Percentiles rank a stretch among this genome's conserved stretches.
Evolutionary conservation across 345 rosid species (phyloP).

Genomic region (Cochlearia excelsa): DNA sequence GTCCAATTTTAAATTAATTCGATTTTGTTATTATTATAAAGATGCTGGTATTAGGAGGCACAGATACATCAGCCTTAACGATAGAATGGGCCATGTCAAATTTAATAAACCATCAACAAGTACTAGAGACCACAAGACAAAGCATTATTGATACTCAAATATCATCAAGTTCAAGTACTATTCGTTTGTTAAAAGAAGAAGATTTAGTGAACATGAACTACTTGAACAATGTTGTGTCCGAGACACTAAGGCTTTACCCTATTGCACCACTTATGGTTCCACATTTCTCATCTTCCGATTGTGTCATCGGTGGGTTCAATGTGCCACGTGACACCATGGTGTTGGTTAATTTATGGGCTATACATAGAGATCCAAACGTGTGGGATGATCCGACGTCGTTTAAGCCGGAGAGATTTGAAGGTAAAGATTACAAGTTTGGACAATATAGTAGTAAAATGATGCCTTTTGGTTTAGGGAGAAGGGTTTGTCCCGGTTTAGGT

Average conservation of each 20-base stretch:
- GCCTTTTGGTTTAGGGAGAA: slow-evolving; percentile 51
- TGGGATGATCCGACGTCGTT: slow-evolving; percentile 46
- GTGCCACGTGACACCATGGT: slow-evolving; percentile 41
- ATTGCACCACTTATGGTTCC: slow-evolving; percentile 45
- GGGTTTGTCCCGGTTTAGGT: slow-evolving; percentile 48
- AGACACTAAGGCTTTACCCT: slow-evolving; percentile 45
- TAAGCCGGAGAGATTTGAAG: slow-evolving; percentile 48
- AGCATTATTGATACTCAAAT: slow-evolving; percentile 23
- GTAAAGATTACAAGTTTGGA: slow-evolving; percentile 3
- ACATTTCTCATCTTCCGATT: slow-evolving; percentile 43
- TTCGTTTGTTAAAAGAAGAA: slow-evolving; percentile 32
- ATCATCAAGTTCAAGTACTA: slow-evolving; percentile 10
- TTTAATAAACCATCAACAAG: slow-evolving; percentile 28
- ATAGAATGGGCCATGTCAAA: slow-evolving; percentile 38
- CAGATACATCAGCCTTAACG: slow-evolving; percentile 33
- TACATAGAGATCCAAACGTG: slow-evolving; percentile 39
- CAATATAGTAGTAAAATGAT: slow-evolving; percentile 27
- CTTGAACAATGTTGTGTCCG: slow-evolving; percentile 37
- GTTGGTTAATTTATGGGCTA: slow-evolving; percentile 47
- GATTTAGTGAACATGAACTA: slow-evolving; percentile 35
- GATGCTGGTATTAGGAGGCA: slow-evolving; percentile 43
- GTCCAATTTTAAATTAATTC: too few species aligned
- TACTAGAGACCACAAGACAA: slow-evolving; percentile 25
- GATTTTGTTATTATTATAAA: background rate
- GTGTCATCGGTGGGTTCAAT: slow-evolving; percentile 40